Base-by-base conservation (phyloP, 73 alveolate species). In the Uronychia setigera region DNA sequence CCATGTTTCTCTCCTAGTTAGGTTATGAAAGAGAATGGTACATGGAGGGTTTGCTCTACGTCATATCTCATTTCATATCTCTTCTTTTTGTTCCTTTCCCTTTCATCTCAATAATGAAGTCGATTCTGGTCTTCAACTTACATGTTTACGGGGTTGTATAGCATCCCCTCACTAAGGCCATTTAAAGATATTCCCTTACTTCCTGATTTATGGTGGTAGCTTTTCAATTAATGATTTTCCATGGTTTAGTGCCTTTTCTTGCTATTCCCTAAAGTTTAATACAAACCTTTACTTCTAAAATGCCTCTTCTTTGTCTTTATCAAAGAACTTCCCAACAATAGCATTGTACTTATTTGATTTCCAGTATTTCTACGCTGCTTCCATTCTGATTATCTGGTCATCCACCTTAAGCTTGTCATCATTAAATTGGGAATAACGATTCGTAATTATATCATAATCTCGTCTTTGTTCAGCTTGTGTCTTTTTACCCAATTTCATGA, bases 351-450 rank as follows among this genome's bases (percentile, higher is more conserved):
- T 90, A 80, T 95, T 94, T n/a, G 93, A 88, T 87, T 97, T 86
- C 97, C 98, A 97, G 87, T 92, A 97, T 67, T 89, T 89, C 83
- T 93, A 81, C 30, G 99, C 98, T 14, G 99, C 97, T 82, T 95
- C 93, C 60, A 84, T 81, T 86, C 94, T 88, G 29, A 89, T 67
- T 32, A 96, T 88, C 77, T 97, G 97, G 81, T 92, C 82, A 74
- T 97, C 99, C 13, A 87, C 75, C 75, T 84, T 86, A 1, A 85
- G 85, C 85, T 97, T 97, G 67, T 91, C 97, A 58, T 97, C 98
- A 88, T 97, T 92, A 76, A 79, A 81, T 58, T 90, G 88, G 32
- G 92, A 82, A 88, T 97, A 97, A 33, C 96, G 84, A 59, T 95
- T 88, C 1, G 99, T 83, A 1, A 97, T 92, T 32, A 97, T 95